phyloP scores from a whole-genome alignment of 371 early-diverging fungal species.

The Mortierella sp. region DNA sequence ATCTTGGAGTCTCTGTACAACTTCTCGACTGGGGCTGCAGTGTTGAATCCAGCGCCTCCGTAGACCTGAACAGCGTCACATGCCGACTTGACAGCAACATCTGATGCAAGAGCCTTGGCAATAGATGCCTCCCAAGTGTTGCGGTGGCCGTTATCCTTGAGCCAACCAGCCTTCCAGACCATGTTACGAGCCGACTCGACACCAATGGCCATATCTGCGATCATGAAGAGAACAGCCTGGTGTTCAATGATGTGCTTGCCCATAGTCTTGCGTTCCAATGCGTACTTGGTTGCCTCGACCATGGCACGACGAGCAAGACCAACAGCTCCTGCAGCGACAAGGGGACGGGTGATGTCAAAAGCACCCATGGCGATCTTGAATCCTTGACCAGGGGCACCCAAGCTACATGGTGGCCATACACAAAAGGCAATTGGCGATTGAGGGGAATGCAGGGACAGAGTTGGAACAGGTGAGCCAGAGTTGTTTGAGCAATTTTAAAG shows the following conservation, averaged over 20 bases:
- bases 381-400: conserved; percentile 83
- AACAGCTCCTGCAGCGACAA: conserved; percentile 92
- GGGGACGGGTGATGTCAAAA: conserved; percentile 94
- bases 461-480: too few relatives aligned
- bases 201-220: conserved; percentile 96
- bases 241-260: conserved; percentile 91
- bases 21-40: conserved; percentile 91
- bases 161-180: conserved; percentile 87
- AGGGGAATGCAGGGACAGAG: too few relatives aligned
- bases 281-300: conserved; percentile 92
- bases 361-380: conserved; percentile 98
- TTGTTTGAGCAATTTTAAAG: conserved; percentile 3
- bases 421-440: too few relatives aligned
- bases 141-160: conserved; percentile 84
- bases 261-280: conserved; percentile 96
- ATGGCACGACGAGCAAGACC: conserved; percentile 95
- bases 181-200: conserved; percentile 90
- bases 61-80: conserved; percentile 97
- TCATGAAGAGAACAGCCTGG: conserved; percentile 95
- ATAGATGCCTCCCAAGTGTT: conserved; percentile 96
- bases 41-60: conserved; percentile 96
- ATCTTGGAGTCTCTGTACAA: conserved; percentile 93
- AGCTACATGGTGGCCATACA: conserved; percentile 14
- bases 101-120: conserved; percentile 94
- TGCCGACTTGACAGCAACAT: conserved; percentile 96